Evolutionary conservation across 345 rosid genomes (phyloP).

Genomic region (Rhodomyrtus tomentosa): DNA sequence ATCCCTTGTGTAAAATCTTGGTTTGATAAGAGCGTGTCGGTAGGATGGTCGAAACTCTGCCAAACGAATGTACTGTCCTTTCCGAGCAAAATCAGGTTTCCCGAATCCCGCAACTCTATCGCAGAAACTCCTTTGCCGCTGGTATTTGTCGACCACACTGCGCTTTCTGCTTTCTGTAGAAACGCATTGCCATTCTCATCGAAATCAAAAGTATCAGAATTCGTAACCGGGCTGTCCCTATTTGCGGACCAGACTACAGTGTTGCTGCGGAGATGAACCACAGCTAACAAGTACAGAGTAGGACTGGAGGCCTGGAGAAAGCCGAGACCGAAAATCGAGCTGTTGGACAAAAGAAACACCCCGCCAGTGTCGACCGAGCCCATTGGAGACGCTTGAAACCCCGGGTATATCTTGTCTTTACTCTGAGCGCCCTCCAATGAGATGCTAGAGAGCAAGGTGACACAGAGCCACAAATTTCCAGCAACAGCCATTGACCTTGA

Average conservation of each 20-base stretch:
- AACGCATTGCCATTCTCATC: conserved; percentile 40
- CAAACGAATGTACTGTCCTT: conserved; percentile 28
- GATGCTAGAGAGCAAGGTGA: conserved; percentile 13
- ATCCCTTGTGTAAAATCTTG: conserved; percentile 59
- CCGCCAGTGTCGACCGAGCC: conserved; percentile 51
- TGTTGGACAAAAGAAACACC: conserved; percentile 54
- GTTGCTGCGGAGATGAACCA: conserved; percentile 28
- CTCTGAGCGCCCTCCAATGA: conserved; percentile 24
- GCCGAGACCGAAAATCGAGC: conserved; percentile 50
- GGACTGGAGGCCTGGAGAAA: conserved; percentile 32
- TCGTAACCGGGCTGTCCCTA: conserved; percentile 42
- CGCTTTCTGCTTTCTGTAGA: conserved; percentile 21
- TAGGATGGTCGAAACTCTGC: conserved; percentile 90
- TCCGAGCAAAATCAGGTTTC: conserved; percentile 62
- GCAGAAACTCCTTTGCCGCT: conserved; percentile 42
- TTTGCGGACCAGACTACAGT: conserved; percentile 72
- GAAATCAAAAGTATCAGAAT: conserved; percentile 54
- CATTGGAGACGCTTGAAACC: conserved; percentile 62
- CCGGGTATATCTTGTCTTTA: conserved; percentile 28
- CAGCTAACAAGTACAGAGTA: conserved; percentile 38
- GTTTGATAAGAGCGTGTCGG: conserved; percentile 50
- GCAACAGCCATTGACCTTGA: conserved; percentile 2
- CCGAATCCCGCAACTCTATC: conserved; percentile 64
- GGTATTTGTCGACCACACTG: conserved; percentile 55
- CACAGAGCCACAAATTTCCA: conserved; percentile 13